These are phyloP conservation scores for Micromonas pusilla DNA, from an alignment of 139 green algal species.

Conservation along the genomic window DNA sequence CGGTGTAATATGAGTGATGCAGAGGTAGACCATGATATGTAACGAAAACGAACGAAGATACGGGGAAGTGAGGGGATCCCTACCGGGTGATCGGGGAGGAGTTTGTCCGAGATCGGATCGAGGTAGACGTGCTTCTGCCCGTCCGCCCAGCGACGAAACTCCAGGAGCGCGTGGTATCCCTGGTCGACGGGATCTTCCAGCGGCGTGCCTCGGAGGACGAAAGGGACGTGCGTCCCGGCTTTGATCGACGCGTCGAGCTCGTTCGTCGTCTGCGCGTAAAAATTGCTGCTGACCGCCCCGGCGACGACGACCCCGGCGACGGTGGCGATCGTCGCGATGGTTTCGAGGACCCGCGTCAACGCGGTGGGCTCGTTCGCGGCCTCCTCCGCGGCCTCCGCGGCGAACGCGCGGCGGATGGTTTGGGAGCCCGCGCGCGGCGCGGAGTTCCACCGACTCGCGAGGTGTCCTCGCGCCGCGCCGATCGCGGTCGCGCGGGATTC, in stretches of 20 bases:
- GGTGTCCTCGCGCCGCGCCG: too few species aligned
- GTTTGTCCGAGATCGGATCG: constrained; percentile 52
- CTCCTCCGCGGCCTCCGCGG: not conserved
- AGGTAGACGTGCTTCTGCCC: constrained; percentile 22
- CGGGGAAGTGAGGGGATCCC: too few species aligned
- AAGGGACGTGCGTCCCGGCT: not conserved
- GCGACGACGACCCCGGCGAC: not conserved
- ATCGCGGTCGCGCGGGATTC: too few species aligned
- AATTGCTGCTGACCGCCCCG: not conserved
- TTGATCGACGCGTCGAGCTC: constrained; percentile 5
- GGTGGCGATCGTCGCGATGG: not conserved
- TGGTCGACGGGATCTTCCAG: not conserved
- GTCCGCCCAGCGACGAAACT: constrained; percentile 17
- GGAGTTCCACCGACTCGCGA: too few species aligned
- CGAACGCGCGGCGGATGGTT: not conserved
- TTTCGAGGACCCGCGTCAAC: not conserved
- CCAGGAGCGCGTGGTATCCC: not conserved
- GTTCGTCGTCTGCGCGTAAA: constrained; percentile 6
- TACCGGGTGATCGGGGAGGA: constrained; percentile 89
- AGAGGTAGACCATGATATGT: too few species aligned
- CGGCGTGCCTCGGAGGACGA: not conserved
- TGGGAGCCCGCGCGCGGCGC: too few species aligned
- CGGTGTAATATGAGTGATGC: too few species aligned
- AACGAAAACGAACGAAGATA: too few species aligned
- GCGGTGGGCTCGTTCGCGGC: not conserved